Percentiles rank a stretch among this genome's conserved stretches.
phyloP scores from a whole-genome alignment of 768 basidiomycete genomes.

The Agaricus blazei region DNA sequence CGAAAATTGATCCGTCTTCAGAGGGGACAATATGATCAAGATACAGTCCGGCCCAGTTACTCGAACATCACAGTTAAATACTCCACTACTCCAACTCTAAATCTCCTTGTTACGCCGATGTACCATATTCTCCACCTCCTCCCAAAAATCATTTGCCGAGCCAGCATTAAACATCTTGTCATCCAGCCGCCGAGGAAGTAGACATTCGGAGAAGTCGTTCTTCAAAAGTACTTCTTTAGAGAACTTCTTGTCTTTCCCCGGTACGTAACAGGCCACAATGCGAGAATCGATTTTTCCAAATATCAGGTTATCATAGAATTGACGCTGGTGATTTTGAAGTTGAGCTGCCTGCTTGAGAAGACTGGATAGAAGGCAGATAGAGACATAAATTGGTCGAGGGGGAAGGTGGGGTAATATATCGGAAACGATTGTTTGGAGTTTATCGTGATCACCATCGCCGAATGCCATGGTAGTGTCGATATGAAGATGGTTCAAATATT shows the following conservation, averaged over 20 bases:
- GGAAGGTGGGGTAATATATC: background rate
- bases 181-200: background rate
- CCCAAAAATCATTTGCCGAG: background rate
- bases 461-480: background rate
- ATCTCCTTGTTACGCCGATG: background rate
- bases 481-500: background rate
- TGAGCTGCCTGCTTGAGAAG: background rate
- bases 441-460: background rate
- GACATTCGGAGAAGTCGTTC: background rate
- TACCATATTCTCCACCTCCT: background rate
- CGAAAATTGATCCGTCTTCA: no score
- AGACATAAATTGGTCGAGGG: background rate
- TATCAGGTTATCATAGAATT: slow-evolving; percentile 1
- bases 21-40: no score
- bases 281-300: background rate
- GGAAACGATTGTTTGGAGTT: background rate
- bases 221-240: background rate
- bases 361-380: background rate
- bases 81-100: background rate
- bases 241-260: background rate
- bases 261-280: background rate
- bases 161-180: background rate
- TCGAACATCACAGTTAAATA: background rate
- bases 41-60: no score
- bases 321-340: background rate